These are phyloP conservation scores for Boletus pseudopeckii DNA, from an alignment of 768 basidiomycete genomes.

Conservation along the genomic window DNA sequence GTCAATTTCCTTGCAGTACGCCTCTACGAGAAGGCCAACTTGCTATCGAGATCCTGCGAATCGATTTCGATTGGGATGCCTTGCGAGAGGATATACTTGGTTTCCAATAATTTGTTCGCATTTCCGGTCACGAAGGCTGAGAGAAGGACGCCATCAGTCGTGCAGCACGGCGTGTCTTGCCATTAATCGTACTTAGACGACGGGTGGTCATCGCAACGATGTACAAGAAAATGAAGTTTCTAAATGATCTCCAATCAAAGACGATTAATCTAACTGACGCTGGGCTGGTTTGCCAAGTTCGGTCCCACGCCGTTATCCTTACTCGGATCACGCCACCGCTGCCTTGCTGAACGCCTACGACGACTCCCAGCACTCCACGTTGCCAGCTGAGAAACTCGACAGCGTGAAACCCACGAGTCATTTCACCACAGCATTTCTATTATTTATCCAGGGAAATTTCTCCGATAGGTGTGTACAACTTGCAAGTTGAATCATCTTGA, in stretches of 20 bases:
- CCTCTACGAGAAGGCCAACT: slow-evolving; percentile 28
- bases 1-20: background rate
- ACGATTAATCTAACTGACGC: too few relatives aligned
- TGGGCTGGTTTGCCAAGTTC: background rate
- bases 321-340: slow-evolving; percentile 7
- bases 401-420: background rate
- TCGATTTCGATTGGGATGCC: slow-evolving; percentile 70
- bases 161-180: background rate
- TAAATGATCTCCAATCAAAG: background rate
- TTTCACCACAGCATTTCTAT: slow-evolving; percentile 1
- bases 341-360: slow-evolving; percentile 12
- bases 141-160: slow-evolving; percentile 10
- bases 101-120: slow-evolving; percentile 87
- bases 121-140: slow-evolving; percentile 95
- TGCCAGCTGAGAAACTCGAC: slow-evolving; percentile 3
- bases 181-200: slow-evolving; percentile 23
- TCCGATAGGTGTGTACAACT: slow-evolving; percentile 1
- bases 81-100: slow-evolving; percentile 72
- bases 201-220: slow-evolving; percentile 18
- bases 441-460: background rate
- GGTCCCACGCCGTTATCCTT: background rate
- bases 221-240: background rate
- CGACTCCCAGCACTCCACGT: slow-evolving; percentile 10
- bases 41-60: slow-evolving; percentile 77
- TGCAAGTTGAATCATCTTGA: background rate